A percentile compares a stretch with the other conserved stretches of the same genome.
These are phyloP conservation scores for Raphanus hybrid DNA, from an alignment of 441 rosid genomes.

Conservation along the genomic window DNA sequence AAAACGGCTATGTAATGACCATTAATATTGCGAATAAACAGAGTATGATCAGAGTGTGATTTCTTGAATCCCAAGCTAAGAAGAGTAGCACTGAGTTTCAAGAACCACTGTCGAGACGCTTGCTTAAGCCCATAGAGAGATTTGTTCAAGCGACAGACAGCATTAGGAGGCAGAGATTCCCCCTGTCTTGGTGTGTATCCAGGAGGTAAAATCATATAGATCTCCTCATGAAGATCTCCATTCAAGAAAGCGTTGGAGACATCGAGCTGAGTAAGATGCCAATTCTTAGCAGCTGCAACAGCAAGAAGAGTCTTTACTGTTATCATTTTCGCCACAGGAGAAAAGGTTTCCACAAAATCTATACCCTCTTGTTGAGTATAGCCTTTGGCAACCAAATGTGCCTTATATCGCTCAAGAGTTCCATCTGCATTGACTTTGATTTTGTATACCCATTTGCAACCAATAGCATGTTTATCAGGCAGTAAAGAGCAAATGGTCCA, in stretches of 20 bases:
- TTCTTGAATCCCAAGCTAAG: neutral
- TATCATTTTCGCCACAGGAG: neutral
- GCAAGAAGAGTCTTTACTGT: neutral
- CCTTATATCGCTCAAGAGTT: neutral
- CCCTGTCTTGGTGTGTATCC: neutral
- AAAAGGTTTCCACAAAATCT: neutral
- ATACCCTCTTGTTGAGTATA: neutral
- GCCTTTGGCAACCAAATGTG: neutral
- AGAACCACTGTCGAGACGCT: neutral
- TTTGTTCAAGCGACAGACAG: neutral
- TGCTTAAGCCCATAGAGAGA: neutral
- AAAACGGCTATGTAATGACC: neutral
- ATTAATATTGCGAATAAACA: too few species aligned
- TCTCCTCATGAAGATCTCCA: neutral
- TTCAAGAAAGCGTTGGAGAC: neutral
- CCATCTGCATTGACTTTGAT: neutral
- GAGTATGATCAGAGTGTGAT: neutral
- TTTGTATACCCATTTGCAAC: neutral
- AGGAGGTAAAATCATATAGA: neutral
- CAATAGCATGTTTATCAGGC: neutral
- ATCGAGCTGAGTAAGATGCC: neutral
- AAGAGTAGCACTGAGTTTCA: neutral
- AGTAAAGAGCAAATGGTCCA: neutral
- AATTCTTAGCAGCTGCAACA: neutral
- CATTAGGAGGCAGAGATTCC: neutral